These are phyloP conservation scores for Kalmusia sp. DNA, from an alignment of 2,329 filamentous ascomycete species.

Conservation along the genomic window DNA sequence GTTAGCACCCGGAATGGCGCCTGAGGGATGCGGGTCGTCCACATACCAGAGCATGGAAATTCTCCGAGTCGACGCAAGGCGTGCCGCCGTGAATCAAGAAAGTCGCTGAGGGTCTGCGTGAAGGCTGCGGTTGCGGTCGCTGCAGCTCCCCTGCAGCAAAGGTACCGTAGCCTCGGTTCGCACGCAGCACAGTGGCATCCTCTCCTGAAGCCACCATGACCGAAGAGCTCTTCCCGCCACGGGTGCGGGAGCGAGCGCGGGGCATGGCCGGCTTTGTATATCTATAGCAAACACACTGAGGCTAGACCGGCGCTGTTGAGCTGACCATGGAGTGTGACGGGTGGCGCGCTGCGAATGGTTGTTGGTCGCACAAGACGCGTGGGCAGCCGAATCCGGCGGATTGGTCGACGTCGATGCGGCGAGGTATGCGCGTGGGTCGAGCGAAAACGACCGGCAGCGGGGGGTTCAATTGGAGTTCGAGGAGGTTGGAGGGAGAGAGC, in stretches of 20 bases:
- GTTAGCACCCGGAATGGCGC: conserved; percentile 23
- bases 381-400: conserved; percentile 6
- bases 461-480: conserved; percentile 1
- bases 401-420: not conserved
- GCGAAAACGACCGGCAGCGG: not conserved
- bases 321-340: conserved; percentile 4
- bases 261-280: conserved; percentile 19
- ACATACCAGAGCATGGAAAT: conserved; percentile 50
- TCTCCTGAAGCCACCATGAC: conserved; percentile 48
- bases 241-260: conserved; percentile 8
- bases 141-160: conserved; percentile 44
- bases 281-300: conserved; percentile 6
- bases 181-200: conserved; percentile 45
- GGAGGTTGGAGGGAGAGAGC: not conserved
- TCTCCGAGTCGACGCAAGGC: conserved; percentile 56
- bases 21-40: conserved; percentile 20
- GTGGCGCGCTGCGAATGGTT: not conserved
- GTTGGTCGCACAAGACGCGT: conserved; percentile 1
- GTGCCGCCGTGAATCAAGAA: conserved; percentile 8
- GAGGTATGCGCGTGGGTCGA: not conserved
- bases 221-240: conserved; percentile 30
- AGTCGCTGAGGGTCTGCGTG: conserved; percentile 26
- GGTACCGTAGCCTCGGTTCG: conserved; percentile 43
- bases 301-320: not conserved
- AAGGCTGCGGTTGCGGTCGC: conserved; percentile 55